These are phyloP conservation scores for Trebouxia sp. DNA, from an alignment of 139 green algal genomes.

Conservation along the genomic window DNA sequence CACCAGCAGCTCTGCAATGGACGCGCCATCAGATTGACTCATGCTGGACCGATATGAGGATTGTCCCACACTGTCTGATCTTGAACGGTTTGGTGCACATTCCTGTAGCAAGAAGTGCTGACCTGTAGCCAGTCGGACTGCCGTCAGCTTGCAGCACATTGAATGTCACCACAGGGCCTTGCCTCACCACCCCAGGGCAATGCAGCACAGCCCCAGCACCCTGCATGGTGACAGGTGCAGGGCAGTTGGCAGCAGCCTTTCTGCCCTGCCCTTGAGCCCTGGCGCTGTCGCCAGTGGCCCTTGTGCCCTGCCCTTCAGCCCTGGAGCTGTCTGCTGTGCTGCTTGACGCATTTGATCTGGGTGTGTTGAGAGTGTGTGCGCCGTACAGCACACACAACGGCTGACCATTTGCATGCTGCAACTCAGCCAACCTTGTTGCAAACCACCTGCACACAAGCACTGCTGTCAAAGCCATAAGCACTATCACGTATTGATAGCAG, in stretches of 20 bases:
- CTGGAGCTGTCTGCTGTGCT: neutral
- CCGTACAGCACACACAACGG: conserved; percentile 69
- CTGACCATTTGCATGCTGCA: conserved; percentile 70
- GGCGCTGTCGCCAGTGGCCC: too few species aligned
- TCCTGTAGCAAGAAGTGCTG: neutral
- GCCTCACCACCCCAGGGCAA: conserved; percentile 31
- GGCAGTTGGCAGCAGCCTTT: too few species aligned
- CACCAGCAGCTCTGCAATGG: too few species aligned
- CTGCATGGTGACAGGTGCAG: too few species aligned
- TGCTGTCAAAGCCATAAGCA: neutral
- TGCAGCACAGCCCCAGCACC: neutral
- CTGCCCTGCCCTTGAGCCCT: too few species aligned
- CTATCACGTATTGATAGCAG: too few species aligned
- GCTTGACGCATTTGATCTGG: neutral
- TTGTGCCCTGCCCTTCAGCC: neutral
- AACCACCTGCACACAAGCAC: conserved; percentile 35
- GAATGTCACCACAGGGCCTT: conserved; percentile 85
- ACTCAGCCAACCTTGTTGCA: conserved; percentile 40
- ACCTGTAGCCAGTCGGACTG: conserved; percentile 69
- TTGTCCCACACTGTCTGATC: too few species aligned
- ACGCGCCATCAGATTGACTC: too few species aligned
- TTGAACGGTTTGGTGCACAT: too few species aligned
- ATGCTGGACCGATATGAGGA: too few species aligned
- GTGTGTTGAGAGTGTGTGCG: conserved; percentile 28
- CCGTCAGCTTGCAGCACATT: conserved; percentile 77